Conservation (phyloP, 345 rosid genomes). For the Gossypium turneri region DNA sequence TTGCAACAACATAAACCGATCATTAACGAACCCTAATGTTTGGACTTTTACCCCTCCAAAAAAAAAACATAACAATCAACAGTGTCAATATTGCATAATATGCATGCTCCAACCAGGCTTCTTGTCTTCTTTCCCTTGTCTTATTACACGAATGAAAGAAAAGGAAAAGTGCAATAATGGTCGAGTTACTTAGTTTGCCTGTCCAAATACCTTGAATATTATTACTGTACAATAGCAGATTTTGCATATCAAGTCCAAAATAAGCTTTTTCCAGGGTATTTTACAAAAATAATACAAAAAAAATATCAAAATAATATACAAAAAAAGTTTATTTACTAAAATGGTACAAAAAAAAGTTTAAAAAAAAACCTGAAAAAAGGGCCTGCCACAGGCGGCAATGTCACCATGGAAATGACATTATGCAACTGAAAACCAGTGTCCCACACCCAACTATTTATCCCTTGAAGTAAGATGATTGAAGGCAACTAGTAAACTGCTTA, state of each 20-base stretch:
- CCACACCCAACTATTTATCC: conserved; percentile 14
- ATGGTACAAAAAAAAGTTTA: too few species aligned
- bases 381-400: too few species aligned
- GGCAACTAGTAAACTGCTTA: too few species aligned
- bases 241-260: neutral
- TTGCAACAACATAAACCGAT: neutral
- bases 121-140: neutral
- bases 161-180: neutral
- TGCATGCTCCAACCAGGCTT: neutral
- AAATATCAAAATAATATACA: too few species aligned
- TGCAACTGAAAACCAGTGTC: conserved; percentile 85
- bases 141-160: neutral
- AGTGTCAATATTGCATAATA: neutral
- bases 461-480: neutral
- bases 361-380: too few species aligned
- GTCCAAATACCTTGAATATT: neutral
- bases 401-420: conserved; percentile 62
- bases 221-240: neutral
- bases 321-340: too few species aligned
- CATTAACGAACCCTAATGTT: neutral
- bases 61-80: neutral
- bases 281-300: too few species aligned
- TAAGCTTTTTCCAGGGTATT: neutral
- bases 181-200: neutral
- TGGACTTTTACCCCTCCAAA: neutral